phyloP scores from a whole-genome alignment of 148 eudicot genomes.

The Mesembryanthemum crystallinum region DNA sequence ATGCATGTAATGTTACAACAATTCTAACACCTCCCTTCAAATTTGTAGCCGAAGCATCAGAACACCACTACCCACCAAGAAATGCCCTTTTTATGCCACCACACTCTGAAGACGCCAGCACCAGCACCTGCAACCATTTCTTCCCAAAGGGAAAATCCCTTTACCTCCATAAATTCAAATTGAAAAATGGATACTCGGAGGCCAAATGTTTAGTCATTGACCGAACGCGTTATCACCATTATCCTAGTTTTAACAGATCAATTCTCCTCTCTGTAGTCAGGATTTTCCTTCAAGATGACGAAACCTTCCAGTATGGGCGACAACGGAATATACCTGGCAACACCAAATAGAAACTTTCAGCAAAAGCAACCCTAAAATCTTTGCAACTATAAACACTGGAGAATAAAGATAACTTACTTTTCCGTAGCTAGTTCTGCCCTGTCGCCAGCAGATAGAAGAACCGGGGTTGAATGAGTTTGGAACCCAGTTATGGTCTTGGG shows the following conservation, averaged over 20 bases:
- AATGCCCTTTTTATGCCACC: neutral
- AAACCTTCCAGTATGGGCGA: constrained; percentile 90
- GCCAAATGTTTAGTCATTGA: neutral
- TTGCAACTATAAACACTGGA: neutral
- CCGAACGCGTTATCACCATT: neutral
- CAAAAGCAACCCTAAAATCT: neutral
- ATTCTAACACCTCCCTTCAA: neutral
- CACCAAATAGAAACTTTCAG: neutral
- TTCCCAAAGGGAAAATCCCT: neutral
- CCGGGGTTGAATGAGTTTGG: constrained; percentile 94
- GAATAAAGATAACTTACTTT: constrained; percentile 43
- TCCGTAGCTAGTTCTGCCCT: constrained; percentile 98
- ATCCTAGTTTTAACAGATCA: constrained; percentile 18
- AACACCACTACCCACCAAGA: neutral
- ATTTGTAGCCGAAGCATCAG: neutral
- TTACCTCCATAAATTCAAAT: neutral
- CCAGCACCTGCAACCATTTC: neutral
- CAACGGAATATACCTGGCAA: constrained; percentile 76
- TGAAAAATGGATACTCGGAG: neutral
- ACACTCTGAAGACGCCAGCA: neutral
- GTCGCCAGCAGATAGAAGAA: constrained; percentile 87
- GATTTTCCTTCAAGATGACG: constrained; percentile 91
- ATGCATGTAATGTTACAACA: constrained; percentile 4
- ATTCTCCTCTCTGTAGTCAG: constrained; percentile 69
- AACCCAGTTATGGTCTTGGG: constrained; percentile 96